Evolutionary conservation across 495 filamentous ascomycete species (phyloP), one percentile per base, ranked within the genome.

Genomic region (Penicillium samsonianum): DNA sequence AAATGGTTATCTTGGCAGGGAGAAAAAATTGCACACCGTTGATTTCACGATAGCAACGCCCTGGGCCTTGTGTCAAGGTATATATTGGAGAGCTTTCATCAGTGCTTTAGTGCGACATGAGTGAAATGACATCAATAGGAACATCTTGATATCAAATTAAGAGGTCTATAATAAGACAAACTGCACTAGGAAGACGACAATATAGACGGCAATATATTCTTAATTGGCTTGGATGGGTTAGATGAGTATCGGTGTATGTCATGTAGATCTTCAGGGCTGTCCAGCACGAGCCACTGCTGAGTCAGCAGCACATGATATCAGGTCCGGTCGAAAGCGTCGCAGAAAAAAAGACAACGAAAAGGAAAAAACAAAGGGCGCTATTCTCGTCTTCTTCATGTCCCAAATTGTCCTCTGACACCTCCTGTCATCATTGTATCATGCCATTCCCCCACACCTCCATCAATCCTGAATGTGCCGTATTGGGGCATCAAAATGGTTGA

Each of bases 301-400:
- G 55, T 74, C 66, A 76, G 52, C 72, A 23, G 71, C 73, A 74
- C 71, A 72, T 76, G 71, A 74, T 70, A 70, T 69, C 68, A 68
- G 67, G 61, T 63, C 64, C 50, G 53, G 55, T 57, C 60, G 41
- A 63, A 67, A 69, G 64, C 63, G 60, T 65, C 62, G 58, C 64
- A 67, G 55, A 61, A 65, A 60, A 65, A 71, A 65, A 59, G 61
- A 63, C 67, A 65, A 66, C 65, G 73, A 68, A 64, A 70, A 66
- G 61, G 63, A 67, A 62, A 62, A 63, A 60, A 68, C 53, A 63
- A 63, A 41, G 58, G 43, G 53, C 55, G 35, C 43, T 42, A 45
- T 30, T 61, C 41, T 62, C 44, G 55, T 62, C 31, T 63, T 52
- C 62, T 64, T 44, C 54, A 53, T 26, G 55, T 67, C 55, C 51